phyloP scores from a whole-genome alignment of 805 yeast genomes.

The Yamadazyma sp. region DNA sequence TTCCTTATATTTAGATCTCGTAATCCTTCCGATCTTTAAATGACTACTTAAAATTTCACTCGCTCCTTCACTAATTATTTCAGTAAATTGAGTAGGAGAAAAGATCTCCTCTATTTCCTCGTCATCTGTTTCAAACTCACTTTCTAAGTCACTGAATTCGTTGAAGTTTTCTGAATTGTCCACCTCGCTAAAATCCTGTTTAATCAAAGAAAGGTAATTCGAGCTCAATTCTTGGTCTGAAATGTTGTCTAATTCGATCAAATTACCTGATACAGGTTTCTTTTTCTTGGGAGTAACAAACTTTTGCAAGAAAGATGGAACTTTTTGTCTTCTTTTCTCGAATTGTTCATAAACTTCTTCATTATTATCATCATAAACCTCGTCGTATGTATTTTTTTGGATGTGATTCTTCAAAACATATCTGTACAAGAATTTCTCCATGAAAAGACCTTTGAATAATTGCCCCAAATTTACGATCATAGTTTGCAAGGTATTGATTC shows the following conservation, averaged over 20 bases:
- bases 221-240: slow-evolving; percentile 17
- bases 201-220: slow-evolving; percentile 23
- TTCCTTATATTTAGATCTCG: slow-evolving; percentile 29
- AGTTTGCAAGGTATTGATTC: slow-evolving; percentile 18
- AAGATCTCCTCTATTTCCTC: slow-evolving; percentile 20
- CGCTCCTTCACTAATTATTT: slow-evolving; percentile 14
- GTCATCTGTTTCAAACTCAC: slow-evolving; percentile 12
- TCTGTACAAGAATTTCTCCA: slow-evolving; percentile 11
- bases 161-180: slow-evolving; percentile 33
- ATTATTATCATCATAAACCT: slow-evolving; percentile 4
- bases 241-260: slow-evolving; percentile 14
- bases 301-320: slow-evolving; percentile 27
- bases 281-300: slow-evolving; percentile 22
- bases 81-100: slow-evolving; percentile 23
- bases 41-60: slow-evolving; percentile 26
- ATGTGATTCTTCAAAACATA: slow-evolving; percentile 3
- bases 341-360: slow-evolving; percentile 17
- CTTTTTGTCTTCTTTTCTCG: slow-evolving; percentile 16
- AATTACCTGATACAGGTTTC: slow-evolving; percentile 1
- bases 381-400: slow-evolving; percentile 1
- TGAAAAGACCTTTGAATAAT: slow-evolving; percentile 18
- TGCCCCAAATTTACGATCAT: slow-evolving; percentile 20
- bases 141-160: slow-evolving; percentile 17
- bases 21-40: slow-evolving; percentile 25
- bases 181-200: slow-evolving; percentile 31